Evolutionary conservation across 2,329 filamentous ascomycete genomes (phyloP), one percentile per base, ranked within the genome.

Genomic region (Colletotrichum lentis): DNA sequence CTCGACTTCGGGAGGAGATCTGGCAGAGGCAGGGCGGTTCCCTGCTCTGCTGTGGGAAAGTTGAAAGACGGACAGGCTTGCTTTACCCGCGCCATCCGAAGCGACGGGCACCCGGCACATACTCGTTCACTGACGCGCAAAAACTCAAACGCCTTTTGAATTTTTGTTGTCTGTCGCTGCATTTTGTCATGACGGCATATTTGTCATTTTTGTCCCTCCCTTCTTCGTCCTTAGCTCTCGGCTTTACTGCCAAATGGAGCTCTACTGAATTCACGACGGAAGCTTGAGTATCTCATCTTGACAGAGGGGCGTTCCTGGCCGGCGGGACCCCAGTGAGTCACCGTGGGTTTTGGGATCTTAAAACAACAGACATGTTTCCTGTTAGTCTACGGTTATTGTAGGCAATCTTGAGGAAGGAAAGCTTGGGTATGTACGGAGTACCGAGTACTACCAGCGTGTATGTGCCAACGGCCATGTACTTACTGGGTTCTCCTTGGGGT

Each of bases 241-340:
- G 35, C 10, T 1, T 11, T 18, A 27, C 46, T 47, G 43, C 24
- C 24, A 22, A 27, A 58, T 58, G 55, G 41, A 64, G 46, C 37
- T 52, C 39, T 64, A 22, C 31, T 5, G 27, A 64, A 50, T 27
- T 54, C 64, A 39, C 53, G 31, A 18, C 27, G 37, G 44, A 39
- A 22, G 37, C 52, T 44, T 18, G 41, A 57, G 52, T 53, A 61
- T 67, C 59, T 67, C 64, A 61, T 41, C 65, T 55, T 57, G 14
- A 59, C 44, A 49, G 37, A 39, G 43, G 50, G 54, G 54, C 41
- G 54, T 67, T 64, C 64, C 61, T 59, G 35, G 59, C 35, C 60
- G n/a, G 64, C 54, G 61, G 31, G 65, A 55, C 44, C 52, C 61
- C 3, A 41, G 47, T 55, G 61, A 54, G 54, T 44, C 53, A 18